Base-by-base conservation (phyloP, 1,284 basidiomycete genomes). In the Volvariella surrecta region DNA sequence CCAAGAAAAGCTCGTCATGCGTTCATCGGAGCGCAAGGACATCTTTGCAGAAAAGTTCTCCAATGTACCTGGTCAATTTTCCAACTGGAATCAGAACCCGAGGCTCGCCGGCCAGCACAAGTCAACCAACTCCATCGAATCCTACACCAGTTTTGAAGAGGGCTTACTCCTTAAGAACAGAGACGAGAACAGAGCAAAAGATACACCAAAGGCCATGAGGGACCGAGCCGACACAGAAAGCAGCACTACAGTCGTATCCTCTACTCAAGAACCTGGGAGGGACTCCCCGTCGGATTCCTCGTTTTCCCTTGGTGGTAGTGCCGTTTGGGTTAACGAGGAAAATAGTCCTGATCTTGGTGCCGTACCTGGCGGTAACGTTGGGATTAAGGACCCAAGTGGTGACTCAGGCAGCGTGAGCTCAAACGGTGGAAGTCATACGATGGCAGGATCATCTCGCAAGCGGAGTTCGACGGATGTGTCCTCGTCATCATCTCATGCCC, bases 21-120 rank as follows among this genome's bases (percentile, higher is more conserved):
- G 94, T 17, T 77, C 81, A 1, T 88, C 86, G 9, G 94, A 98
- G 49, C 76, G 91, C 28, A 91, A 89, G 58, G 93, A 98, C 58
- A 72, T 97, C 37, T 95, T 98, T 59, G 71, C 82, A 37, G 92
- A 96, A 55, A 90, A 86, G 59, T 89, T 81, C 56, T 47, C 54
- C 17, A 52, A 55, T 28, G 59, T 58, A 16, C 54, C 56, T 42
- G 45, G 39, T 52, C 40, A 59, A 50, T 45, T 43, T 51, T 20
- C 48, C 45, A 11, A 42, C 54, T 44, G 55, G 48, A 2, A 44
- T 19, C 34, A 15, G 13, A 4, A 6, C 34, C n/a, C 49, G 13
- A 63, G 56, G 42, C 45, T 54, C 13, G 47, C 54, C 10, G 42
- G 58, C 10, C 60, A 69, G 44, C 80, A 81, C 58, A 70, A 67